Conservation (phyloP, 2,329 filamentous ascomycete species). For the Fonsecaea pedrosoi region DNA sequence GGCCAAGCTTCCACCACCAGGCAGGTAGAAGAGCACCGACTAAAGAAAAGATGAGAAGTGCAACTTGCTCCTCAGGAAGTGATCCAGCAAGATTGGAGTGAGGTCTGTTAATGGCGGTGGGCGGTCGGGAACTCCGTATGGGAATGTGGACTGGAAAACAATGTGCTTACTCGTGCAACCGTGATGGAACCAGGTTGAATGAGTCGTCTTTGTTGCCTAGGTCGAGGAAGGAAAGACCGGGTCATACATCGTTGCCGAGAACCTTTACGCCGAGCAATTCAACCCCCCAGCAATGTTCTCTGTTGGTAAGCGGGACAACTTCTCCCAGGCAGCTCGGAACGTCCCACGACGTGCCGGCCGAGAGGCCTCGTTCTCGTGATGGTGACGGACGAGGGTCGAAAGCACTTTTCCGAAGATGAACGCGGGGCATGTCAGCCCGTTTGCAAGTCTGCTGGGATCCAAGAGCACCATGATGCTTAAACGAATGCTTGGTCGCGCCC, state of each 20-base stretch:
- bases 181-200: background rate
- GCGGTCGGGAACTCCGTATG: background rate
- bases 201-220: background rate
- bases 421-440: background rate
- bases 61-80: background rate
- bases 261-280: conserved; percentile 7
- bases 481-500: conserved; percentile 5
- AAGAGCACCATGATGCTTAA: conserved; percentile 7
- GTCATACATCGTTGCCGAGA: conserved; percentile 1
- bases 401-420: background rate
- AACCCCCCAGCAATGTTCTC: background rate
- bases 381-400: background rate
- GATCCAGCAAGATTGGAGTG: conserved; percentile 3
- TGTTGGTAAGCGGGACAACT: background rate
- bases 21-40: background rate
- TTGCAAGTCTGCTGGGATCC: background rate
- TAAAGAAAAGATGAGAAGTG: background rate
- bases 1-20: background rate
- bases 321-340: background rate
- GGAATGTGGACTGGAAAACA: background rate
- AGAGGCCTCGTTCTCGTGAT: background rate
- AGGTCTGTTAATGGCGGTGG: conserved; percentile 6
- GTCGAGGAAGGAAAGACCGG: conserved; percentile 12
- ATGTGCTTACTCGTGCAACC: conserved; percentile 11
- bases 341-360: background rate